Evolutionary conservation across 2,329 filamentous ascomycete genomes (phyloP), one percentile per base, ranked within the genome.

Genomic region (Microdochium nivale): DNA sequence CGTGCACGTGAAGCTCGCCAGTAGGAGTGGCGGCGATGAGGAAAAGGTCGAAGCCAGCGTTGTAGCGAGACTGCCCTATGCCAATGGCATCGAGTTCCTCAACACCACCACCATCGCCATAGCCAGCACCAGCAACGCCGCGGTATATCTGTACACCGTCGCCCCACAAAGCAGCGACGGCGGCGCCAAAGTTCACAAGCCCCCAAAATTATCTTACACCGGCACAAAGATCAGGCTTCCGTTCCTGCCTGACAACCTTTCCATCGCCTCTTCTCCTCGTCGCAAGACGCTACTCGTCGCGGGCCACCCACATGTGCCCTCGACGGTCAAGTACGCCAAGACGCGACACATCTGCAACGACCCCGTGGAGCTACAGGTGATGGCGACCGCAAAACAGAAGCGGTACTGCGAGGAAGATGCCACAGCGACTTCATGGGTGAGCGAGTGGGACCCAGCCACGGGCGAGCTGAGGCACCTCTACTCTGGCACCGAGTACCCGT

Each of bases 181-280:
- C 35, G 37, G 30, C 14, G 51, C 25, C n/a, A 25, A 16, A 9
- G 47, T 11, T 13, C 37, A 2, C 24, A 47, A 0, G 19, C 53
- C 2, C 59, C 59, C 0, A 51, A 21, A 3, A 56, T 64, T 21
- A 55, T 50, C 10, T 54, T 51, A 33, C 13, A 35, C 3, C 55
- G 58, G 40, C 40, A 24, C 21, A 0, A 30, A 49, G 30, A 37
- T 67, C 49, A 51, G 37, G 3, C 44, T 71, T 2, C 67, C 70
- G 0, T 75, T 72, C 53, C 27, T 67, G 7, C 66, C 70, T 0
- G 72, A 75, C 53, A 75, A 75, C 44, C 59, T 75, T 11, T 66
- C 67, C 0, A 48, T 62, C 2, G 60, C 64, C 49, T 23, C 57
- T 49, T 23, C 60, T 56, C 58, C 47, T 61, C 60, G n/a, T 33